A percentile compares a stretch with the other conserved stretches of the same genome.
Conservation (phyloP, 352 stramenopile genomes). For the Phytophthora litchii region DNA sequence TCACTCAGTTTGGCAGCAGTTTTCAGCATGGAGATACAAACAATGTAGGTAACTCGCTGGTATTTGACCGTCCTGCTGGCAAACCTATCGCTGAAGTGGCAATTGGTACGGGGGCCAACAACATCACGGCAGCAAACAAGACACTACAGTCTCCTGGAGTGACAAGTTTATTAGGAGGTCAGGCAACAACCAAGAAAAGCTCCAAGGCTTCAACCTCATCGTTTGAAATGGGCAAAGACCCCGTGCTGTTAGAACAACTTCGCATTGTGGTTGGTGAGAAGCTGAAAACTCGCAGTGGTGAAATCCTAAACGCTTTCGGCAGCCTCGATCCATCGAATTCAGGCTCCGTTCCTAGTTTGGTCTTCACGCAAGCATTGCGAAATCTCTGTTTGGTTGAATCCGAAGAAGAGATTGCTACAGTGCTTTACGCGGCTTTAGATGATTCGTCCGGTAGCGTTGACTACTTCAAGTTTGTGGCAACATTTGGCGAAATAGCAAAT, state of each 20-base stretch:
- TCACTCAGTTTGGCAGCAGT: constrained; percentile 59
- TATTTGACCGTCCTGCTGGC: constrained; percentile 37
- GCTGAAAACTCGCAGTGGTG: constrained; percentile 39
- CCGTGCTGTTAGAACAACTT: constrained; percentile 59
- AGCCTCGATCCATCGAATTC: constrained; percentile 49
- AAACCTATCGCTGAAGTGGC: constrained; percentile 22
- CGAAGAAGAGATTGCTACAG: constrained; percentile 38
- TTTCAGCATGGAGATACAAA: constrained; percentile 76
- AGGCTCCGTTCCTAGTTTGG: constrained; percentile 44
- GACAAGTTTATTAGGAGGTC: constrained; percentile 31
- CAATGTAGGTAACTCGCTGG: constrained; percentile 66
- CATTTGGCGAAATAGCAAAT: constrained; percentile 53
- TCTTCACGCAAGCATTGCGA: constrained; percentile 58
- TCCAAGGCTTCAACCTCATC: constrained; percentile 14
- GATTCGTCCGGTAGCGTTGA: constrained; percentile 43
- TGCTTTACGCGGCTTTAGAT: constrained; percentile 13
- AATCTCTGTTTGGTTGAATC: constrained; percentile 55
- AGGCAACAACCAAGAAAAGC: constrained; percentile 12
- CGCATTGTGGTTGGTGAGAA: constrained; percentile 67
- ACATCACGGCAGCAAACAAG: constrained; percentile 37
- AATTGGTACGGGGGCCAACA: constrained; percentile 22
- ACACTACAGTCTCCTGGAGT: constrained; percentile 62
- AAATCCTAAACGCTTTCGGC: constrained; percentile 57
- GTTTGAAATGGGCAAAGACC: constrained; percentile 24
- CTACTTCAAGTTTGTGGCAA: constrained; percentile 66